Percentiles rank a stretch among this genome's conserved stretches.
Evolutionary conservation across 768 basidiomycete species (phyloP).

Genomic region (Mycena amicta): DNA sequence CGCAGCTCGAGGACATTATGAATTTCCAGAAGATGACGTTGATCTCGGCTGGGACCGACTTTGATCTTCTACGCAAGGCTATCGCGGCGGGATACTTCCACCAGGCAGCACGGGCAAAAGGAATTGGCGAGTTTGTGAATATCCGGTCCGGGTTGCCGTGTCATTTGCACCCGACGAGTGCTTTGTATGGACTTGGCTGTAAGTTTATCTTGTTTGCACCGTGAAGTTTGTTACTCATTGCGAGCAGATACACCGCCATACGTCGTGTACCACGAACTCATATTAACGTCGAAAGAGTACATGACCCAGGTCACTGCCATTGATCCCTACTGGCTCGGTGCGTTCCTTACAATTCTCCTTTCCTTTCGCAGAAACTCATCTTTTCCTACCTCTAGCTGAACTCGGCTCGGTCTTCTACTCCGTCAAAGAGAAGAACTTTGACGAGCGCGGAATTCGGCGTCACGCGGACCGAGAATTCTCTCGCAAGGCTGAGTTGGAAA

Average conservation of each 20-base stretch:
- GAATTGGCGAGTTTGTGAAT: constrained; percentile 98
- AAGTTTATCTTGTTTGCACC: too few relatives aligned
- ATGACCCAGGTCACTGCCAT: constrained; percentile 99
- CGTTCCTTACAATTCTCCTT: constrained; percentile 22
- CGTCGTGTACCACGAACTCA: constrained; percentile 95
- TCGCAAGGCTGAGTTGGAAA: constrained; percentile 87
- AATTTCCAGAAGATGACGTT: constrained; percentile 97
- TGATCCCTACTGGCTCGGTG: constrained; percentile 96
- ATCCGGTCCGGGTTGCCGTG: constrained; percentile 93
- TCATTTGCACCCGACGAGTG: constrained; percentile 95
- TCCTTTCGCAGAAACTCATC: background rate
- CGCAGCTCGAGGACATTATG: constrained; percentile 98
- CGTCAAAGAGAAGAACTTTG: constrained; percentile 97
- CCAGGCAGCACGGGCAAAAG: constrained; percentile 96
- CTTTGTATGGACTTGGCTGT: constrained; percentile 96
- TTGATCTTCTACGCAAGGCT: constrained; percentile 91
- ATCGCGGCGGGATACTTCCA: constrained; percentile 99
- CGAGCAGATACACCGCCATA: constrained; percentile 96
- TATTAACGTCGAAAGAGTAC: constrained; percentile 94
- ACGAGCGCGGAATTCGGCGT: constrained; percentile 77
- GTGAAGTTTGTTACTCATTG: too few relatives aligned
- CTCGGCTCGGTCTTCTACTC: constrained; percentile 97
- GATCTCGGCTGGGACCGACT: constrained; percentile 91
- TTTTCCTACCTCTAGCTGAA: constrained; percentile 59
- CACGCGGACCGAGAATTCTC: constrained; percentile 90